Evolutionary conservation across 148 eudicot species (phyloP).

Genomic region (Vaccinium darrowii): DNA sequence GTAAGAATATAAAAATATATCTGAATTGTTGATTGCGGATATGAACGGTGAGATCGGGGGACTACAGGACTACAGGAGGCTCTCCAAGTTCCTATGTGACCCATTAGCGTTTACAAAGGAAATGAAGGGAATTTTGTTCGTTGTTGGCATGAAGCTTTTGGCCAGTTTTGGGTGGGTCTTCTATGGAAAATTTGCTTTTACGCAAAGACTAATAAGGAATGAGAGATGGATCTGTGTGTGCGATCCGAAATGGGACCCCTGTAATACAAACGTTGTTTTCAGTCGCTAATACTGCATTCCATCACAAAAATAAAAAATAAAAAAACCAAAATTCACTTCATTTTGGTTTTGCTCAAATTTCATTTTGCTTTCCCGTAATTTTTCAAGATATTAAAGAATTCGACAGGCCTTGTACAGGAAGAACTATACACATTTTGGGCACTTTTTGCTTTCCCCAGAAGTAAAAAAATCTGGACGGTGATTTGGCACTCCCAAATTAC

Average conservation of each 20-base stretch:
- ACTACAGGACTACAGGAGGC: too few species aligned
- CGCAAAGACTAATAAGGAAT: slow-evolving; percentile 21
- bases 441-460: too few species aligned
- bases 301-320: neutral
- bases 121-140: neutral
- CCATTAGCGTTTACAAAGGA: too few species aligned
- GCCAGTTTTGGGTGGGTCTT: neutral
- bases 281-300: neutral
- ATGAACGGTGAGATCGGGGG: too few species aligned
- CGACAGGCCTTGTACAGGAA: neutral
- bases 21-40: too few species aligned
- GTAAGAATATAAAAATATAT: too few species aligned
- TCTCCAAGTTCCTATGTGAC: too few species aligned
- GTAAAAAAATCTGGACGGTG: too few species aligned
- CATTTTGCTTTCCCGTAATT: neutral
- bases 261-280: neutral
- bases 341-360: neutral
- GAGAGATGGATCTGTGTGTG: neutral
- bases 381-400: neutral
- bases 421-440: neutral
- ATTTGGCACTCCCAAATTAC: too few species aligned
- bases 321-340: neutral
- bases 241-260: slow-evolving; percentile 17
- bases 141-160: slow-evolving; percentile 3
- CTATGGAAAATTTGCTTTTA: slow-evolving; percentile 17